Base-by-base conservation (phyloP, 192 early-diverging fungal genomes). In the Backusella sp. region DNA sequence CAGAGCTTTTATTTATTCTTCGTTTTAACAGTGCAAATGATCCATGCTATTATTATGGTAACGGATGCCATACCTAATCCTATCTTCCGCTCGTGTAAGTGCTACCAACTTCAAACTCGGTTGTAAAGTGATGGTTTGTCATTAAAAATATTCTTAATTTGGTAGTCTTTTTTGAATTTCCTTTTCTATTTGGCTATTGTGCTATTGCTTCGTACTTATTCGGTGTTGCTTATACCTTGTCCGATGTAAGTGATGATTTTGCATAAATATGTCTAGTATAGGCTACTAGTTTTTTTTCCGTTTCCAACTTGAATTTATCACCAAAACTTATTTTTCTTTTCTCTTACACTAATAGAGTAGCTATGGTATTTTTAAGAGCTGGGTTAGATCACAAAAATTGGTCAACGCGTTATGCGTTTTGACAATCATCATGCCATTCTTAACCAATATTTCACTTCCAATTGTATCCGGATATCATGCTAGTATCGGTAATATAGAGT, bases 1-100 rank as follows among this genome's bases (percentile, higher is more conserved):
- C 0, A 62, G 0, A 28, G 0, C 12, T 28, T 62, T 32, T 30
- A 19, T 71, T 34, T 44, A 8, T 71, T 49, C 28, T 34, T 49
- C 28, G 32, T 70, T 14, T 21, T 17, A 49, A 30, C 26, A 71
- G 70, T 71, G 30, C 70, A 71, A 32, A 49, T 44, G n/a, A 32
- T 71, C 39, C 39, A 41, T 30, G 35, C 70, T 17, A 19, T 49
- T 19, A 19, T 71, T 46, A 71, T 71, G 21, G 15, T 71, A 26
- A 71, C 70, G 7, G 70, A 71, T 30, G 21, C 39, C 26, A 46
- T 71, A 71, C 70, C 70, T 23, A 71, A 71, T 46, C 35, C 70
- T 28, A 17, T 71, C 6, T 71, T 71, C 26, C 39, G 70, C 14
- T 36, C 70, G 14, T 71, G 70, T 71, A 71, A 23, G 70, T 71